Conservation (phyloP, 352 stramenopile genomes). For the Phytopythium oedochilum region DNA sequence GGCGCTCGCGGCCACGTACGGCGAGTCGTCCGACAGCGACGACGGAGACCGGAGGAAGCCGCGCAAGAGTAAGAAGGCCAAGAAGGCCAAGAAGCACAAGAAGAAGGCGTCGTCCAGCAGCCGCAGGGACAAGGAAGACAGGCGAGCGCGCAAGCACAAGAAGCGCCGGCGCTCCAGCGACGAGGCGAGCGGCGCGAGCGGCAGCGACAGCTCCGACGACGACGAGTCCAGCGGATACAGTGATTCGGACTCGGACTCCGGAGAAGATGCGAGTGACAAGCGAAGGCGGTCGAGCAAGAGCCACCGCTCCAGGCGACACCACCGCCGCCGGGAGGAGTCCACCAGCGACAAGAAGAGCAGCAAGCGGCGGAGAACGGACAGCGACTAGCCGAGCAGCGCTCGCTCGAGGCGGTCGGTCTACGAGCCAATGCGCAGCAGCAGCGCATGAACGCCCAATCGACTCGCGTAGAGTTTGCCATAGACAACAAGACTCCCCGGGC, state of each 20-base stretch:
- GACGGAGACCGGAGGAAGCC: constrained; percentile 5
- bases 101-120: constrained; percentile 18
- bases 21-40: constrained; percentile 22
- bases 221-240: constrained; percentile 11
- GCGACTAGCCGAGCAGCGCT: neutral
- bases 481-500: neutral
- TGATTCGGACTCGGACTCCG: neutral
- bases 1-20: constrained; percentile 60
- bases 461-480: neutral
- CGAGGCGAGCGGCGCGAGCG: constrained; percentile 13
- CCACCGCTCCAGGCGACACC: neutral
- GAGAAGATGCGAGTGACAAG: constrained; percentile 19
- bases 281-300: constrained; percentile 26
- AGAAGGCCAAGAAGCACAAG: constrained; percentile 41
- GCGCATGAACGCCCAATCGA: neutral
- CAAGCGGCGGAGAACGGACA: neutral
- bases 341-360: neutral
- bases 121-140: constrained; percentile 13
- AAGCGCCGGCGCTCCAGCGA: constrained; percentile 9
- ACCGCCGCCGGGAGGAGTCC: neutral
- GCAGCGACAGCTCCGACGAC: constrained; percentile 1
- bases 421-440: neutral
- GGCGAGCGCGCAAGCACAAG: constrained; percentile 11
- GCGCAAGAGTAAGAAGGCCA: constrained; percentile 12
- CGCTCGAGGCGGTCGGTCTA: neutral